Base-by-base conservation (phyloP, 306 rosid species). In the Prunus fruticosa region DNA sequence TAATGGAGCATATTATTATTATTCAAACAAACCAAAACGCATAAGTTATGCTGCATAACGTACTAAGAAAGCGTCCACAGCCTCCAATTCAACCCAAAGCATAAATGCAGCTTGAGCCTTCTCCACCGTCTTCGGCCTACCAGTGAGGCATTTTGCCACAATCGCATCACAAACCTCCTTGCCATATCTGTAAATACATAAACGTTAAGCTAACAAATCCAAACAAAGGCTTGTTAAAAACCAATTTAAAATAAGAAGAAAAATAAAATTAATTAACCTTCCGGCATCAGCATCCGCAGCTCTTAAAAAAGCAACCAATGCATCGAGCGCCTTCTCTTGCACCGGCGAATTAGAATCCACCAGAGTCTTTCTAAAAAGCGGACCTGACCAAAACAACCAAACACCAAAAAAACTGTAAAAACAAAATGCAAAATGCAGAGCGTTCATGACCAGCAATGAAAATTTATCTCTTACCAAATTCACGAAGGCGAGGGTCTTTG, bases 41-140 rank as follows among this genome's bases (percentile, higher is more conserved):
- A 73, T 38, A 38, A 38, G 9, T 38, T 38, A 38, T 1, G 43
- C 9, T 38, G 43, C 9, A 38, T 47, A 38, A 34, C 75, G 16
- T 84, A 96, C 99, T 98, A 96, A 88, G 80, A 91, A 96, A 53
- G 91, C 93, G 70, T 96, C 99, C 64, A 84, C 98, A 10, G 99
- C 99, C 78, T 96, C 99, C 86, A 96, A 85, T 83, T 96, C 99
- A 38, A 96, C 82, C 99, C 99, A 96, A 13, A 96, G 91, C 97
- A 93, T 83, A 77, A 96, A 96, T 16, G 80, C 88, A 60, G 97
- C 91, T 86, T 93, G 99, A 76, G 99, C 97, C 80, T 95, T 95
- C 88, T 95, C 99, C 82, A 95, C 99, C 2, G 99, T 95, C 90
- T 95, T 95, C 0, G 99, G 93, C 88, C 99, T 86, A 49, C 99